These are phyloP conservation scores for Paramyrothecium sp. DNA, from an alignment of 2,329 filamentous ascomycete genomes.

Conservation along the genomic window DNA sequence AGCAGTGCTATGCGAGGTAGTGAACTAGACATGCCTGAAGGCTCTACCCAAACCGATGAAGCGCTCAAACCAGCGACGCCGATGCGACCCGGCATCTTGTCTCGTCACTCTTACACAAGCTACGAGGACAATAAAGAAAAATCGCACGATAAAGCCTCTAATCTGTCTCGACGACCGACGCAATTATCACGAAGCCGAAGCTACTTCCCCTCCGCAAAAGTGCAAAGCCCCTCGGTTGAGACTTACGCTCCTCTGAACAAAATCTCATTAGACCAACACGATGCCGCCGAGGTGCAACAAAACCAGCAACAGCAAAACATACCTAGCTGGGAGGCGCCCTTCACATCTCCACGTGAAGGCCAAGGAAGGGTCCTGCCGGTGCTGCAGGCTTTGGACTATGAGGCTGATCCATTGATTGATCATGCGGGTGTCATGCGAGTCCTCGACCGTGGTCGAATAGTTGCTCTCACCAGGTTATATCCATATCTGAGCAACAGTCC, in stretches of 20 bases:
- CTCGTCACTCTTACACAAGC: conserved; percentile 60
- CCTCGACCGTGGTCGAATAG: conserved; percentile 76
- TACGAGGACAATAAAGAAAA: conserved; percentile 56
- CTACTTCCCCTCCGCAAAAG: conserved; percentile 41
- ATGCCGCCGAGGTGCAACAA: conserved; percentile 42
- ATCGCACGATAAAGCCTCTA: conserved; percentile 20
- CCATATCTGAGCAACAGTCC: conserved; percentile 51
- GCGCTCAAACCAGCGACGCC: conserved; percentile 19
- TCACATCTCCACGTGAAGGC: conserved; percentile 46
- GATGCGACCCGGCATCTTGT: conserved; percentile 48
- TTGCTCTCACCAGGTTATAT: conserved; percentile 84
- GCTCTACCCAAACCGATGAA: conserved; percentile 18
- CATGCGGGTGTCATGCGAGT: conserved; percentile 80
- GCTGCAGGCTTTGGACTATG: conserved; percentile 79
- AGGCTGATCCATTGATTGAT: conserved; percentile 85
- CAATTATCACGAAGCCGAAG: conserved; percentile 53
- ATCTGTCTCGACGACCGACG: conserved; percentile 38
- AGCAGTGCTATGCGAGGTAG: conserved; percentile 40
- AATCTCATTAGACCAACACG: conserved; percentile 51
- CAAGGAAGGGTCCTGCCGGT: conserved; percentile 73
- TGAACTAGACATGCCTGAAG: conserved; percentile 32
- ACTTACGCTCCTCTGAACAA: conserved; percentile 40
- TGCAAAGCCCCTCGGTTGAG: conserved; percentile 10
- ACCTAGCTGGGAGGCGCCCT: conserved; percentile 52
- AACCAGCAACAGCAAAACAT: conserved; percentile 32